These are phyloP conservation scores for Globisporangium canariense DNA, from an alignment of 352 stramenopile genomes.

Conservation along the genomic window DNA sequence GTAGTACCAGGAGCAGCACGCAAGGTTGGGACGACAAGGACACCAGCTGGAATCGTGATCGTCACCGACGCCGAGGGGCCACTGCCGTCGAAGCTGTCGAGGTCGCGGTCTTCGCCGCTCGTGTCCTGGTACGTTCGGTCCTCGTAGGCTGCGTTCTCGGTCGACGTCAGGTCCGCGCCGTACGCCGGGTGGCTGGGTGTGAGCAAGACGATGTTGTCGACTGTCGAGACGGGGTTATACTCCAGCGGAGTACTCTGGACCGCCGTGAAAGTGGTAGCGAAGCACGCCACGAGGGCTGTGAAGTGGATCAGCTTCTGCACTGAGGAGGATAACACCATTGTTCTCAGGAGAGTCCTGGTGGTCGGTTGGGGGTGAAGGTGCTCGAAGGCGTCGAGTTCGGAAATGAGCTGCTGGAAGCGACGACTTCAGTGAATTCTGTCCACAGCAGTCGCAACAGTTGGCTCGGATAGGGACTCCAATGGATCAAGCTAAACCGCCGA, in stretches of 20 bases:
- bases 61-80: background rate
- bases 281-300: constrained; percentile 13
- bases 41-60: background rate
- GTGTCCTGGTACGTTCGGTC: constrained; percentile 22
- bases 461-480: background rate
- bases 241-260: constrained; percentile 16
- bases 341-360: background rate
- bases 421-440: background rate
- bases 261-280: constrained; percentile 6
- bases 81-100: background rate
- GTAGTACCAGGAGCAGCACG: background rate
- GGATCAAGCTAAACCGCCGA: background rate
- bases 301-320: constrained; percentile 11
- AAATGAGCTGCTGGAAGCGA: background rate
- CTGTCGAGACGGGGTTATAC: constrained; percentile 27
- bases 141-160: constrained; percentile 20
- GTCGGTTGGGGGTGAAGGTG: background rate
- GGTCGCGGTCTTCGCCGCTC: constrained; percentile 5
- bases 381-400: background rate
- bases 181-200: constrained; percentile 39
- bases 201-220: constrained; percentile 24
- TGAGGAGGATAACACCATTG: constrained; percentile 10
- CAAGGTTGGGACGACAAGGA: background rate
- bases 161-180: constrained; percentile 16
- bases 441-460: background rate